Base-by-base conservation (phyloP, 192 early-diverging fungal genomes). In the Coemansia reversa region DNA sequence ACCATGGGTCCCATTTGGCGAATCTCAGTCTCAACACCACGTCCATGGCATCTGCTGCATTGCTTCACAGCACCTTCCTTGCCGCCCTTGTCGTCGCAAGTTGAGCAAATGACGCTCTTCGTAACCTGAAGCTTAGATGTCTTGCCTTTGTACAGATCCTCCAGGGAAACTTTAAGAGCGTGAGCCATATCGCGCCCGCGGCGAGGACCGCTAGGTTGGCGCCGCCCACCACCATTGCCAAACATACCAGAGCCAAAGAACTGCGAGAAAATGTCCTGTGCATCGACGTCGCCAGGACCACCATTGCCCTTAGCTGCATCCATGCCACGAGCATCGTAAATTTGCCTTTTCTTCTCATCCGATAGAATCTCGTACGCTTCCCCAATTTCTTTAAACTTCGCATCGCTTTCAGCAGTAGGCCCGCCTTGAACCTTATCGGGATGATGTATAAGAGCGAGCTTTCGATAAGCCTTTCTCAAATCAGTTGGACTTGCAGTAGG, bases 1-100 rank as follows among this genome's bases (percentile, higher is more conserved):
- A 99, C 90, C 96, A 99, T 98, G 20, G 98, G 98, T 24, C 98
- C 98, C 83, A 99, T 91, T 75, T 98, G 94, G 52, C 96, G 84
- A 62, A 96, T 84, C 59, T 90, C 87, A 24, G 96, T 82, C 80
- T 90, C 91, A 62, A 96, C 82, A 83, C 98, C 98, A 57, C 90
- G 87, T 42, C 98, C 98, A 42, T 89, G 70, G 85, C 98, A 99
- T 23, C 80, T 86, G 24, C 55, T 47, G 77, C 98, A 99, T 27
- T 85, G 79, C 83, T 88, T 88, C 52, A 92, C 92, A 12, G 94
- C 89, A 16, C 90, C 96, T 60, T 94, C 95, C 83, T 97, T 97
- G 48, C 96, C 96, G 60, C 98, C 98, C 72, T 88, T 89, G 66
- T 96, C 98, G 23, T 97, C 91, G 83, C 98, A 99, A 63, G 84